Percentiles rank a stretch among this genome's conserved stretches.
Conservation (phyloP, 352 stramenopile genomes). For the Phytophthora ohioensis region DNA sequence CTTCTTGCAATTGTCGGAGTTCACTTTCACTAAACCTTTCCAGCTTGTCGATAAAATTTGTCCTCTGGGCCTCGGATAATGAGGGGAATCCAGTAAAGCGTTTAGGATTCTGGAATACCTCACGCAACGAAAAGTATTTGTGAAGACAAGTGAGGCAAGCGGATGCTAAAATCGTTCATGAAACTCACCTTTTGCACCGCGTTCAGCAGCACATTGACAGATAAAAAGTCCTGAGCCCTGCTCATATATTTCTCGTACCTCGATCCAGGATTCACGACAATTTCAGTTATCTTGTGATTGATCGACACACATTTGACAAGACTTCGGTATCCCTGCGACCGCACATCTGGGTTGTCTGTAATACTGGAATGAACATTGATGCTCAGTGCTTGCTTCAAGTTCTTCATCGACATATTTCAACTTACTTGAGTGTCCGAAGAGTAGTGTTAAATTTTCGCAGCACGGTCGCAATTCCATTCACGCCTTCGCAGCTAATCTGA, state of each 20-base stretch:
- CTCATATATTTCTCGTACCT: slow-evolving; percentile 45
- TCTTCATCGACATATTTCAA: background rate
- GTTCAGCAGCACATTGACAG: slow-evolving; percentile 53
- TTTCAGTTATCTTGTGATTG: slow-evolving; percentile 49
- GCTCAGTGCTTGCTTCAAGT: too few species aligned
- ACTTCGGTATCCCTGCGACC: slow-evolving; percentile 52
- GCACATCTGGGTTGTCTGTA: slow-evolving; percentile 51
- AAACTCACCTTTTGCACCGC: slow-evolving; percentile 38
- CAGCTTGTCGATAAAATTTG: slow-evolving; percentile 79
- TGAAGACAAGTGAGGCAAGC: background rate
- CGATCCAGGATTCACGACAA: slow-evolving; percentile 39
- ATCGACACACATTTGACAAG: slow-evolving; percentile 53
- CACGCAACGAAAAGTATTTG: background rate
- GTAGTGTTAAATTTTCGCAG: slow-evolving; percentile 63
- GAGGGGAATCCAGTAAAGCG: slow-evolving; percentile 45
- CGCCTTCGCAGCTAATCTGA: slow-evolving; percentile 55
- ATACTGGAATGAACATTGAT: slow-evolving; percentile 33
- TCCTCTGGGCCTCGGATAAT: slow-evolving; percentile 55
- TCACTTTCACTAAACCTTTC: slow-evolving; percentile 64
- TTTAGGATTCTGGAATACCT: slow-evolving; percentile 21
- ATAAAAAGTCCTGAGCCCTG: slow-evolving; percentile 44
- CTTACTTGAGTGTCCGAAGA: slow-evolving; percentile 52
- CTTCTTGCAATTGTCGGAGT: slow-evolving; percentile 49
- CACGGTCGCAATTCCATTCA: slow-evolving; percentile 37
- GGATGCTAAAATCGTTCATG: background rate